phyloP scores from a whole-genome alignment of 441 rosid genomes.

The Pelargonium citronellum region DNA sequence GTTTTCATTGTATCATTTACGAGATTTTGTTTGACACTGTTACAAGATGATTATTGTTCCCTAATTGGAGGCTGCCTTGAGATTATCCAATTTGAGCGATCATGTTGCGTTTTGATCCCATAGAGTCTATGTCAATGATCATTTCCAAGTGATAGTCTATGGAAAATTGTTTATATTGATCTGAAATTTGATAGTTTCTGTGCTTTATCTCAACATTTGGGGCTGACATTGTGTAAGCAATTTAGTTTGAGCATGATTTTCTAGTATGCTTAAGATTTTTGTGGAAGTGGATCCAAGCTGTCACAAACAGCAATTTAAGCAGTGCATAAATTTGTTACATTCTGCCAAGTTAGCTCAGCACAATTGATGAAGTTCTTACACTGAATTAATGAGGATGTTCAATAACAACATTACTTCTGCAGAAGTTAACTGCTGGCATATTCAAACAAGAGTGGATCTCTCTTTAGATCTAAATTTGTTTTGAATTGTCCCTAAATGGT shows the following conservation, averaged over 20 bases:
- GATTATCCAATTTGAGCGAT: too few relatives aligned
- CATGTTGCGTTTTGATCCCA: too few relatives aligned
- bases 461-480: background rate
- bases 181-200: background rate
- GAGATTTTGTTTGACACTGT: too few relatives aligned
- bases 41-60: too few relatives aligned
- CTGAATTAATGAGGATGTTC: background rate
- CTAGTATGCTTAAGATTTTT: background rate
- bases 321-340: background rate
- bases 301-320: background rate
- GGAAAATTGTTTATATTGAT: background rate
- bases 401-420: background rate
- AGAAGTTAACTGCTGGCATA: background rate
- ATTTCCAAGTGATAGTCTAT: too few relatives aligned
- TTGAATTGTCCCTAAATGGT: background rate
- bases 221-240: background rate
- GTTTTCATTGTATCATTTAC: too few relatives aligned
- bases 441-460: background rate
- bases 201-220: background rate
- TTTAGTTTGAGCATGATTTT: background rate
- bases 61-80: too few relatives aligned
- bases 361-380: too few relatives aligned
- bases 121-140: too few relatives aligned
- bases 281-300: background rate
- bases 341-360: too few relatives aligned